Conservation (phyloP, 768 basidiomycete genomes). For the Candolleomyces efflorescens region DNA sequence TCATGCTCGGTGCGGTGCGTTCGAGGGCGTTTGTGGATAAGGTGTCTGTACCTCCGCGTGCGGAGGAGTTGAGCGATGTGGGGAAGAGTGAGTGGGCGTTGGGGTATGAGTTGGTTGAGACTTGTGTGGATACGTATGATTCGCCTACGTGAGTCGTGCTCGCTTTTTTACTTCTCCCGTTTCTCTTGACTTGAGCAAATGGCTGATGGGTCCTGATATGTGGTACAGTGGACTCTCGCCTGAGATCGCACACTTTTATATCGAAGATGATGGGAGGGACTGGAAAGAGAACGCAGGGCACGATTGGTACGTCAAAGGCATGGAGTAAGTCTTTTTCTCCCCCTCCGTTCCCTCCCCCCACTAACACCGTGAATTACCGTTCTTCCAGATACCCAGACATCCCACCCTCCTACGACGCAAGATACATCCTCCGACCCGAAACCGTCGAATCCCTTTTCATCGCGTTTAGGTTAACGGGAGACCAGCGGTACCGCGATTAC, state of each 20-base stretch:
- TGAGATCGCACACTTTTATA: slow-evolving; percentile 85
- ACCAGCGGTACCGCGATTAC: slow-evolving; percentile 71
- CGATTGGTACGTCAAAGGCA: slow-evolving; percentile 95
- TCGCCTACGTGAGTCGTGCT: slow-evolving; percentile 71
- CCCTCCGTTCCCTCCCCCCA: neutral
- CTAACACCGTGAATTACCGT: neutral
- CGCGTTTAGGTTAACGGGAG: slow-evolving; percentile 86
- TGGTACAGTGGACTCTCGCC: slow-evolving; percentile 70
- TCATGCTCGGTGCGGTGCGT: slow-evolving; percentile 84
- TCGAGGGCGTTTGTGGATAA: slow-evolving; percentile 48
- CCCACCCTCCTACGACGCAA: slow-evolving; percentile 69
- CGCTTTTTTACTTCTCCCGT: neutral
- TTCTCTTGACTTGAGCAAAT: neutral
- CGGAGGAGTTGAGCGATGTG: slow-evolving; percentile 52
- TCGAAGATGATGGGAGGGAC: slow-evolving; percentile 51
- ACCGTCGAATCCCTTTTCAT: slow-evolving; percentile 93
- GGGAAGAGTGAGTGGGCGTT: slow-evolving; percentile 79
- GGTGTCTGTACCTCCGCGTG: slow-evolving; percentile 65
- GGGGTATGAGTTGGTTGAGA: slow-evolving; percentile 77
- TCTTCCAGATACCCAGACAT: slow-evolving; percentile 24
- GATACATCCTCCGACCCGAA: slow-evolving; percentile 88
- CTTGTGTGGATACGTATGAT: slow-evolving; percentile 83
- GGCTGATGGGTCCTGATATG: neutral
- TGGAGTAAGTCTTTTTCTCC: slow-evolving; percentile 36
- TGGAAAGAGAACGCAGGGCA: slow-evolving; percentile 36